phyloP scores from a whole-genome alignment of 148 eudicot genomes.

The Heliamphora exappendiculata region DNA sequence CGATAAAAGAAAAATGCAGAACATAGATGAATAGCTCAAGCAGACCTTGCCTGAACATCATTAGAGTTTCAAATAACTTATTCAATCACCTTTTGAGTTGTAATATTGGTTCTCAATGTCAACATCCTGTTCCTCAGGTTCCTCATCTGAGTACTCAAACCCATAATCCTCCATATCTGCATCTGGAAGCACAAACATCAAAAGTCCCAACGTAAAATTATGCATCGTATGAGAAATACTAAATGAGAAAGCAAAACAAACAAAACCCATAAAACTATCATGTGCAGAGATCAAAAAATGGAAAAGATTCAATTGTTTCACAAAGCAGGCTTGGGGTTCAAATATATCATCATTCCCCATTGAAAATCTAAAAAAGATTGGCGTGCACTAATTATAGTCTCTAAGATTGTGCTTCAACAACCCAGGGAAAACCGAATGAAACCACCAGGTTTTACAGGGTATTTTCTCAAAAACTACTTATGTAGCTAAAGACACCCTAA shows the following conservation, averaged over 20 bases:
- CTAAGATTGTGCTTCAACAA: not conserved
- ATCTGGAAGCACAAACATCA: conserved; percentile 33
- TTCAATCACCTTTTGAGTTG: conserved; percentile 72
- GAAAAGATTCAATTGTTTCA: not conserved
- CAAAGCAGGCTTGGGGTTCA: not conserved
- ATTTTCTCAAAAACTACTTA: not conserved
- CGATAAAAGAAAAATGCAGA: not conserved
- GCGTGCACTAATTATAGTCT: too few relatives aligned
- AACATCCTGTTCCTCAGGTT: conserved; percentile 91
- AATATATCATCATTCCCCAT: too few relatives aligned
- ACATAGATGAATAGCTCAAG: not conserved
- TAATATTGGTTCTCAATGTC: conserved; percentile 96
- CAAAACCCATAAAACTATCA: not conserved
- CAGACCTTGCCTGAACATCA: not conserved
- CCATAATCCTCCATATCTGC: conserved; percentile 99
- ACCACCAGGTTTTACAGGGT: not conserved
- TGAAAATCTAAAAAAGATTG: too few relatives aligned
- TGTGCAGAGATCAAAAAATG: not conserved
- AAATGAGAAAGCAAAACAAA: not conserved
- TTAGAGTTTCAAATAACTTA: not conserved
- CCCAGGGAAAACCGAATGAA: not conserved
- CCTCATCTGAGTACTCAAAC: conserved; percentile 93
- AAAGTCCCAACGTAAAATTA: not conserved
- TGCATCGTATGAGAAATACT: not conserved
- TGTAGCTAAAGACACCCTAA: not conserved